Evolutionary conservation across 2,329 filamentous ascomycete genomes (phyloP).

Genomic region (Aspergillus novoparasiticus): DNA sequence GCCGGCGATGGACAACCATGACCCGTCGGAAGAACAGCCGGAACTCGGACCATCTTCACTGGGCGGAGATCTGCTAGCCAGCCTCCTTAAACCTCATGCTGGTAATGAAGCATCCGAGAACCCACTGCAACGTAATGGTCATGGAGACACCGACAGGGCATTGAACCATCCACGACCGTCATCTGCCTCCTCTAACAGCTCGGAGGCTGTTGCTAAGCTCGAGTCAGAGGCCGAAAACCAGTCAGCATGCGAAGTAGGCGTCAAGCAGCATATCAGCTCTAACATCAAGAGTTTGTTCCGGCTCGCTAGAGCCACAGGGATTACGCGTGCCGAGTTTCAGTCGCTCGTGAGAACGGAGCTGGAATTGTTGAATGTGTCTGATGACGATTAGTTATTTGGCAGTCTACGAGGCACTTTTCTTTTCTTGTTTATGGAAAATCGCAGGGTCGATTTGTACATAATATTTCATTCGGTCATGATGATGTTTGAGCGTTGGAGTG

Average conservation of each 20-base stretch:
- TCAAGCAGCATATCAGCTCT: slow-evolving; percentile 65
- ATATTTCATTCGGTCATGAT: slow-evolving; percentile 12
- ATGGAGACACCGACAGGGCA: slow-evolving; percentile 28
- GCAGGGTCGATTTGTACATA: neutral
- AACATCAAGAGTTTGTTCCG: slow-evolving; percentile 67
- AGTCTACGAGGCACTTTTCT: slow-evolving; percentile 1
- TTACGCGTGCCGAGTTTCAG: slow-evolving; percentile 62
- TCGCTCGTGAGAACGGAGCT: slow-evolving; percentile 61
- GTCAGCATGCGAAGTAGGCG: slow-evolving; percentile 60
- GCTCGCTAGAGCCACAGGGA: slow-evolving; percentile 60
- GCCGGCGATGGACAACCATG: slow-evolving; percentile 64
- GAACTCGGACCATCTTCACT: slow-evolving; percentile 55
- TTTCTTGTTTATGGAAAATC: neutral
- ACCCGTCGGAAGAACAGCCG: slow-evolving; percentile 58
- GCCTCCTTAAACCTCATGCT: slow-evolving; percentile 42
- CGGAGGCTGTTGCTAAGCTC: slow-evolving; percentile 55
- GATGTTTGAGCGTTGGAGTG: slow-evolving; percentile 19
- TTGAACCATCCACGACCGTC: slow-evolving; percentile 49
- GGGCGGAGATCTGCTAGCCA: slow-evolving; percentile 53
- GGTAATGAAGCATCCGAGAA: slow-evolving; percentile 27
- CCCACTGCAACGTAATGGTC: slow-evolving; percentile 25
- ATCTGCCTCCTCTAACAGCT: slow-evolving; percentile 46
- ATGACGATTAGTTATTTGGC: slow-evolving; percentile 38
- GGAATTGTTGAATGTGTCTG: slow-evolving; percentile 59
- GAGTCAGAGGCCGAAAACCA: slow-evolving; percentile 56